Evolutionary conservation across 1,139 yeast species (phyloP).

Genomic region (Hemisphaericaspora lyxosophila): DNA sequence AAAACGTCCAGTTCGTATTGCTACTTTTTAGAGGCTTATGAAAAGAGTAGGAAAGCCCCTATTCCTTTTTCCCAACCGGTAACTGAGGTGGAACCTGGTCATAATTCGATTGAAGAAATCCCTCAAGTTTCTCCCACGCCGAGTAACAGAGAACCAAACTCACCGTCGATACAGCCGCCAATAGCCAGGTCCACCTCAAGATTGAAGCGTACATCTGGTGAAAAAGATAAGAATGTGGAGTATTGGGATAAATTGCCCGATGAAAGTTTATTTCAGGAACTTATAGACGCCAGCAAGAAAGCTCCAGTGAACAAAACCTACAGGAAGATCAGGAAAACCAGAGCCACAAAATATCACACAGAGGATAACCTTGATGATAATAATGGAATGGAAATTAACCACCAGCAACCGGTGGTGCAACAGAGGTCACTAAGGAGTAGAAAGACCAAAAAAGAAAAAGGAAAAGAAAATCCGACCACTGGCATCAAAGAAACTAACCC

Average conservation of each 20-base stretch:
- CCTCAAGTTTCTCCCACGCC: background rate
- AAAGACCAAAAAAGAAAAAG: too few species aligned
- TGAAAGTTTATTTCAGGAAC: conserved; percentile 23
- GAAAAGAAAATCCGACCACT: too few species aligned
- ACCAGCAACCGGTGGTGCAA: too few species aligned
- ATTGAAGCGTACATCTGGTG: conserved; percentile 4
- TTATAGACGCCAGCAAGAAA: conserved; percentile 15
- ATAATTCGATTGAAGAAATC: background rate
- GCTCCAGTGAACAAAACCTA: conserved; percentile 1
- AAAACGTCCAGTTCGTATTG: conserved; percentile 47
- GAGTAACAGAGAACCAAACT: too few species aligned
- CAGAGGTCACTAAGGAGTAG: too few species aligned
- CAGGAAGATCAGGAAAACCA: background rate
- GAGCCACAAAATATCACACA: background rate
- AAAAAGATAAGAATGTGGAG: conserved; percentile 23
- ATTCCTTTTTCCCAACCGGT: too few species aligned
- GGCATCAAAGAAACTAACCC: too few species aligned
- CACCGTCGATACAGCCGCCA: background rate
- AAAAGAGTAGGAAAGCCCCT: too few species aligned
- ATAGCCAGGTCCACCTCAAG: background rate
- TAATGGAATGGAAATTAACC: too few species aligned
- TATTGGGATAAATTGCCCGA: conserved; percentile 28
- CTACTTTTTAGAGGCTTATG: conserved; percentile 34
- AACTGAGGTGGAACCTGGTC: background rate
- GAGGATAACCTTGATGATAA: too few species aligned